Evolutionary conservation across 2,329 filamentous ascomycete species (phyloP), one percentile per base, ranked within the genome.

Genomic region (Colletotrichum falcatum): DNA sequence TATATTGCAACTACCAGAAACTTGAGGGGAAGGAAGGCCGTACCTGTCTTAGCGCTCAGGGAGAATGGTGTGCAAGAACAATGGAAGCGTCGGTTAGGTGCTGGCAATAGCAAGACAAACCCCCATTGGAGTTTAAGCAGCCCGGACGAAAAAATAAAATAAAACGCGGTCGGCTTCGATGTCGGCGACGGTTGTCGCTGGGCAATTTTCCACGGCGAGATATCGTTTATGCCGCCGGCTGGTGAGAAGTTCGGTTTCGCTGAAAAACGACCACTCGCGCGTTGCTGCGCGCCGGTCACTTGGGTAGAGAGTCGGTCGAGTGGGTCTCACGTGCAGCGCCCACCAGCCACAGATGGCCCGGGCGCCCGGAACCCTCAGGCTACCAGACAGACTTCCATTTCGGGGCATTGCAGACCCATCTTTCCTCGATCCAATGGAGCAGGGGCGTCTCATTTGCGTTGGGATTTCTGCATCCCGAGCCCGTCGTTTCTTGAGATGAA

Each of bases 291-390:
- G 69, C 65, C 51, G 39, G 66, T 66, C 54, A 66, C n/a, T 53
- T 44, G 18, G 39, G 39, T 42, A 42, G 64, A 60, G 53, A 73
- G 56, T 63, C 60, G 61, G 60, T 62, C 56, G 61, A 49, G 72
- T 72, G 72, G 72, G 72, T 72, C 72, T 73, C 72, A 73, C 72
- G 70, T 73, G 72, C 72, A 70, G 70, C n/a, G 7, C n/a, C 61
- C 51, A 62, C 69, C 60, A 71, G 65, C 69, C 69, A 71, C 65
- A 71, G 48, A 51, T 64, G 72, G 70, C 39, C 70, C 60, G 60
- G 60, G 69, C 69, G 59, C 18, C 4, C 26, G 9, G 11, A 33
- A 26, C 42, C 14, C 35, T 49, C 42, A n/a, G 42, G 39, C 60
- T 64, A 16, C 37, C 23, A 68, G 65, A 54, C 23, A 68, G 65